Evolutionary conservation across 2,329 filamentous ascomycete genomes (phyloP), one percentile per base, ranked within the genome.

Genomic region (Clarireedia homoeocarpa): DNA sequence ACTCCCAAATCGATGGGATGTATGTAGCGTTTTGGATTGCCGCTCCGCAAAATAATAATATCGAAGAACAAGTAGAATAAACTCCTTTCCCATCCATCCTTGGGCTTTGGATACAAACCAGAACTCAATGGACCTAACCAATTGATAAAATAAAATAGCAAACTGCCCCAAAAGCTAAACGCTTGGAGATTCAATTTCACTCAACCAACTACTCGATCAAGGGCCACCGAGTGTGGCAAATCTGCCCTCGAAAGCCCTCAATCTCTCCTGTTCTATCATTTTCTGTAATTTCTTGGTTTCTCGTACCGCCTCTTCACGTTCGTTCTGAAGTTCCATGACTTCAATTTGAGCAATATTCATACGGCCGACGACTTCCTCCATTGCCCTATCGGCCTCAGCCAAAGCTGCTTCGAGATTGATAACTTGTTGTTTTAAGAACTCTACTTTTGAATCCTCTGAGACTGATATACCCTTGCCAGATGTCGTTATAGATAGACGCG

Each of bases 271-370:
- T 62, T 83, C 76, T 61, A 92, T 82, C 65, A 81, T 77, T 51
- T 75, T 77, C 71, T 91, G 85, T 53, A 94, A 77, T 69, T 77
- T 80, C 60, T 83, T 79, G 59, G 89, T 89, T 70, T 86, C 80
- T 59, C 81, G 80, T 64, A 88, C 80, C 20, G 88, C 88, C 61
- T 87, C 84, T 65, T 94, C 89, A 64, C 83, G 79, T 71, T 87
- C 82, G 63, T 83, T 82, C 71, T 91, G 88, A 57, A 95, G 76
- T 67, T 89, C 82, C 66, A 88, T 82, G 56, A 94, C 89, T 72
- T 91, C 87, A 64, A 91, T 88, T 73, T 94, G 89, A 9, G 88
- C 88, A 63, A 78, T 77, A 72, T 89, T 92, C 85, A 95, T 92
- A 61, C 86, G 80, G 58, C 84, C 78, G 6, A 95, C 87, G 6